A percentile compares a stretch with the other conserved stretches of the same genome.
Evolutionary conservation across 306 rosid species (phyloP).

Genomic region (Rubus idaeus): DNA sequence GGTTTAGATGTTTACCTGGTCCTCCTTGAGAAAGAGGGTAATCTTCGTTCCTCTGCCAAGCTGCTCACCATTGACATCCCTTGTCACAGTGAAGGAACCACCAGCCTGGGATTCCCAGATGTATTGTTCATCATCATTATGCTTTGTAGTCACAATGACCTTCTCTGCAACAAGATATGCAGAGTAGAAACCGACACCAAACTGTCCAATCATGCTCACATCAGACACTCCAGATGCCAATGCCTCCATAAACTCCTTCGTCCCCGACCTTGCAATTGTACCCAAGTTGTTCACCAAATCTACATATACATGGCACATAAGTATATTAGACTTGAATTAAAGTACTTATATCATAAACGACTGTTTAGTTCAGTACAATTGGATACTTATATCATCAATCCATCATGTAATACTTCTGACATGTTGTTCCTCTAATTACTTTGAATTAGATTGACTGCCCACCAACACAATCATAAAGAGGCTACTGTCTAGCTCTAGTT

Average conservation of each 20-base stretch:
- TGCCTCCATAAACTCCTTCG: slow-evolving; percentile 80
- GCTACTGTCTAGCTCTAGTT: too few relatives aligned
- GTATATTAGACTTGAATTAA: background rate
- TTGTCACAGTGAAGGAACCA: slow-evolving; percentile 66
- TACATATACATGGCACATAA: background rate
- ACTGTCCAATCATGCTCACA: slow-evolving; percentile 78
- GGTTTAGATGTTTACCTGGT: slow-evolving; percentile 42
- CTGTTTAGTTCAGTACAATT: too few relatives aligned
- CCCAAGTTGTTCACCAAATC: slow-evolving; percentile 81
- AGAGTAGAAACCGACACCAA: slow-evolving; percentile 73
- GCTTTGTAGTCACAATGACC: slow-evolving; percentile 65
- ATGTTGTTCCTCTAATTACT: too few relatives aligned
- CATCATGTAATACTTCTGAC: too few relatives aligned
- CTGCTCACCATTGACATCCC: slow-evolving; percentile 59
- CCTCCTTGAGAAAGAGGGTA: slow-evolving; percentile 71
- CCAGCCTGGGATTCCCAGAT: slow-evolving; percentile 77
- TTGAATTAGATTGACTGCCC: too few relatives aligned
- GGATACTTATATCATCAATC: too few relatives aligned
- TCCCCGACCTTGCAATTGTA: slow-evolving; percentile 69
- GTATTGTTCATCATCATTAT: slow-evolving; percentile 70
- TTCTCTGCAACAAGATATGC: slow-evolving; percentile 63
- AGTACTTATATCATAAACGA: too few relatives aligned
- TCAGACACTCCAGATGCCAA: slow-evolving; percentile 65
- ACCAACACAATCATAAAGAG: too few relatives aligned
- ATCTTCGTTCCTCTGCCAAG: slow-evolving; percentile 78